phyloP scores from a whole-genome alignment of 208 protist genomes.

The Kentomonas sorsogonicus region DNA sequence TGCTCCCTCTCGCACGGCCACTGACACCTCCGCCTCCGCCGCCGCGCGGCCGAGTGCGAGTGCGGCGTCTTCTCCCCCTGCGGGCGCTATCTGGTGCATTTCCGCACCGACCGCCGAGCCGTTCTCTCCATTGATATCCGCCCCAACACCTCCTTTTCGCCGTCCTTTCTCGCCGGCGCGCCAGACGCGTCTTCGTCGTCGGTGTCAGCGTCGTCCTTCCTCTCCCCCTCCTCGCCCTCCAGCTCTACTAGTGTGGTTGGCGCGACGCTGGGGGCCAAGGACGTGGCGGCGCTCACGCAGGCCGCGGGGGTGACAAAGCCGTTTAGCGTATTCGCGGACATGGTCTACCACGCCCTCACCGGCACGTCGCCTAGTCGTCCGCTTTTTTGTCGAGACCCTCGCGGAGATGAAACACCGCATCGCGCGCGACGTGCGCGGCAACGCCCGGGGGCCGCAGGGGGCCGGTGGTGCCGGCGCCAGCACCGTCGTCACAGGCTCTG shows the following conservation, averaged over 20 bases:
- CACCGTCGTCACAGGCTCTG: no score
- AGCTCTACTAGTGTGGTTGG: no score
- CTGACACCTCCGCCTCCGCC: no score
- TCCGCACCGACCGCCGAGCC: conserved; percentile 23
- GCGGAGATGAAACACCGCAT: conserved; percentile 74
- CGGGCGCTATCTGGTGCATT: conserved; percentile 60
- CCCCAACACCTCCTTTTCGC: conserved; percentile 12
- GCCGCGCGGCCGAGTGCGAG: no score
- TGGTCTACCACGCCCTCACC: conserved; percentile 77
- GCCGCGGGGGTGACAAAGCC: conserved; percentile 67
- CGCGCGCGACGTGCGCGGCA: conserved; percentile 29
- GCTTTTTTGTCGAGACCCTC: conserved; percentile 73
- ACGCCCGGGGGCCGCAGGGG: background rate
- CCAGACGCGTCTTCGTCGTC: no score
- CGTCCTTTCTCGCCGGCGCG: background rate
- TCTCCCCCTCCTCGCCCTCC: no score
- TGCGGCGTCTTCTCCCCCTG: conserved; percentile 73
- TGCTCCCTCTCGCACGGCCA: no score
- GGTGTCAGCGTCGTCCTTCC: no score
- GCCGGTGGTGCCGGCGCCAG: background rate
- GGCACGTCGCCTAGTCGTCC: conserved; percentile 47
- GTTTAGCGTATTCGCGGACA: conserved; percentile 59
- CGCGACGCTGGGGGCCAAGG: background rate
- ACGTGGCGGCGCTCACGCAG: conserved; percentile 34
- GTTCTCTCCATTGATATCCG: conserved; percentile 27